Percentiles rank a stretch among this genome's conserved stretches.
Conservation (phyloP, 1,139 yeast genomes). For the Eremothecium coryli region DNA sequence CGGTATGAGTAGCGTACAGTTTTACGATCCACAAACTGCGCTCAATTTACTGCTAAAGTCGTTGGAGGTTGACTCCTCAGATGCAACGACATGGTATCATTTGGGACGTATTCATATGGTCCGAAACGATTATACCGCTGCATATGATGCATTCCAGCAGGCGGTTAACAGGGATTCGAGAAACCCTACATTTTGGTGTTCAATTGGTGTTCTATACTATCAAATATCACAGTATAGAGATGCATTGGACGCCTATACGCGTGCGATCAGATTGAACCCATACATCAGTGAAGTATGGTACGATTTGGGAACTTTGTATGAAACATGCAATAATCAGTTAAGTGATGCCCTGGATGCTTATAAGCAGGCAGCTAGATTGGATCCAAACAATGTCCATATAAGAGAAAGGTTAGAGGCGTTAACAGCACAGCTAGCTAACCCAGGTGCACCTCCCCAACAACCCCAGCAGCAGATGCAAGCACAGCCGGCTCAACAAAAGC, state of each 20-base stretch:
- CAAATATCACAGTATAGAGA: constrained; percentile 94
- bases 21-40: constrained; percentile 78
- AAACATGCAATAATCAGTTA: constrained; percentile 92
- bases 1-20: constrained; percentile 60
- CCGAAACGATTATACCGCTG: constrained; percentile 86
- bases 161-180: constrained; percentile 95
- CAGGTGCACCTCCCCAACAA: constrained; percentile 18
- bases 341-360: constrained; percentile 95
- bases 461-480: constrained; percentile 15
- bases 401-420: constrained; percentile 85
- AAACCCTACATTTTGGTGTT: constrained; percentile 98
- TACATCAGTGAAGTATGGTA: constrained; percentile 97
- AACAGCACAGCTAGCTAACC: constrained; percentile 37
- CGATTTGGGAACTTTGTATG: constrained; percentile 92
- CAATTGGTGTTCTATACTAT: constrained; percentile 92
- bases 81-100: constrained; percentile 96
- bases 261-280: constrained; percentile 92
- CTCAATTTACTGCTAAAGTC: constrained; percentile 75
- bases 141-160: constrained; percentile 96
- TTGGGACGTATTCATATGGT: constrained; percentile 96
- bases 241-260: constrained; percentile 92
- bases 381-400: constrained; percentile 90
- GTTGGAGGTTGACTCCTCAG: constrained; percentile 78
- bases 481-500: constrained; percentile 16
- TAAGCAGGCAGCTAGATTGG: constrained; percentile 89